These are phyloP conservation scores for Candolleomyces aberdarensis DNA, from an alignment of 768 basidiomycete species.

Conservation along the genomic window DNA sequence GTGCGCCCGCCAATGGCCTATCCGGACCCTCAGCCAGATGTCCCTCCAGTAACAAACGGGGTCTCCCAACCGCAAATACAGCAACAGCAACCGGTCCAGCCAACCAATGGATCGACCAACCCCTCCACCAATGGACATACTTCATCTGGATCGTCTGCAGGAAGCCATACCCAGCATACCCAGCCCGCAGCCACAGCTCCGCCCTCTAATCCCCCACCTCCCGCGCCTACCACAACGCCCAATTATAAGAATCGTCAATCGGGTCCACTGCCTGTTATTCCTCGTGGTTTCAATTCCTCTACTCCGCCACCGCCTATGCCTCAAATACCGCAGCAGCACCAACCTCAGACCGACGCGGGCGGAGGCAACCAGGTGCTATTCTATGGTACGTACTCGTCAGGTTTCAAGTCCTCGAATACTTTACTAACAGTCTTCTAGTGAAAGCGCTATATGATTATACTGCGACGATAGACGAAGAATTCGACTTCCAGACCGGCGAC, in stretches of 20 bases:
- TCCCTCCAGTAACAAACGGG: slow-evolving; percentile 7
- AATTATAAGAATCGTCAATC: slow-evolving; percentile 19
- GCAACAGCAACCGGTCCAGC: not conserved
- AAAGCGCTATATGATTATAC: slow-evolving; percentile 87
- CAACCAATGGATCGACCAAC: not conserved
- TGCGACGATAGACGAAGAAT: slow-evolving; percentile 87
- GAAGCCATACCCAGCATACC: not conserved
- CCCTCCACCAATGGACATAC: slow-evolving; percentile 5
- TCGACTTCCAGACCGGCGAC: slow-evolving; percentile 95
- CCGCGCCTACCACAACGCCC: slow-evolving; percentile 11
- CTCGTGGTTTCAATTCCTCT: slow-evolving; percentile 17
- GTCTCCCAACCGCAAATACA: slow-evolving; percentile 20
- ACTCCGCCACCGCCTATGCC: slow-evolving; percentile 24
- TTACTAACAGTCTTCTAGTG: slow-evolving; percentile 41
- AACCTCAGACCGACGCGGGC: not conserved
- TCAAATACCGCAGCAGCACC: slow-evolving; percentile 19
- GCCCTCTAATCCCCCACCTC: slow-evolving; percentile 6
- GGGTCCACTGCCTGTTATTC: slow-evolving; percentile 24
- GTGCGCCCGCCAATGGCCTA: slow-evolving; percentile 20
- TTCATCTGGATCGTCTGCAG: not conserved
- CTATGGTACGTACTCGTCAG: slow-evolving; percentile 58
- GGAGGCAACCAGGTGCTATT: slow-evolving; percentile 61
- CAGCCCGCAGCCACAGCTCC: not conserved
- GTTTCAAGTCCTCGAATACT: not conserved
- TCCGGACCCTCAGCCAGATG: slow-evolving; percentile 3